A percentile compares a stretch with the other conserved stretches of the same genome.
phyloP scores from a whole-genome alignment of 2,329 filamentous ascomycete species.

The Xylariaceae sp. region DNA sequence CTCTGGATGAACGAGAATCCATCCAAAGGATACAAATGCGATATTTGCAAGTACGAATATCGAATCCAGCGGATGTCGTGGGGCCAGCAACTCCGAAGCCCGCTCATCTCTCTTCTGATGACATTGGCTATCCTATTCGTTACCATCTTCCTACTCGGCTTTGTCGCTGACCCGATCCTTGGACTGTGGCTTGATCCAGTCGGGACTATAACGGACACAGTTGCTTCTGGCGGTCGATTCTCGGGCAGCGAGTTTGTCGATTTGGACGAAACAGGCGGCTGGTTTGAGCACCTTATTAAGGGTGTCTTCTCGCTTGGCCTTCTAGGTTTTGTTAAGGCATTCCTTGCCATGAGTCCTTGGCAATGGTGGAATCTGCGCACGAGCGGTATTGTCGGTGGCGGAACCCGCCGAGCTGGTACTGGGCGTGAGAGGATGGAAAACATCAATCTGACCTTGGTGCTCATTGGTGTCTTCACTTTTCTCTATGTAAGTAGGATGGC shows the following conservation, averaged over 20 bases:
- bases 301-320: constrained; percentile 86
- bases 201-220: constrained; percentile 51
- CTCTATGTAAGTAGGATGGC: constrained; percentile 56
- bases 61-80: constrained; percentile 70
- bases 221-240: constrained; percentile 38
- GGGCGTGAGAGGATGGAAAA: constrained; percentile 74
- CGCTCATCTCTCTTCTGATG: constrained; percentile 60
- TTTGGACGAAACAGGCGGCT: constrained; percentile 52
- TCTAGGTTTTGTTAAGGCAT: constrained; percentile 75
- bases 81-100: constrained; percentile 64
- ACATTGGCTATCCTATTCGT: constrained; percentile 67
- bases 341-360: constrained; percentile 69
- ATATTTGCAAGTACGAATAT: constrained; percentile 82
- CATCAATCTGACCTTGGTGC: constrained; percentile 71
- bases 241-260: constrained; percentile 37
- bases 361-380: constrained; percentile 70
- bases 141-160: constrained; percentile 77
- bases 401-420: constrained; percentile 52
- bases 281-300: constrained; percentile 81
- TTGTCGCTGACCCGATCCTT: constrained; percentile 87
- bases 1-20: constrained; percentile 71
- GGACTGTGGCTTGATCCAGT: constrained; percentile 79
- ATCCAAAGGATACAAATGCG: constrained; percentile 83
- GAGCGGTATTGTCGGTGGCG: constrained; percentile 49
- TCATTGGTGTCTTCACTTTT: constrained; percentile 76